A percentile compares a stretch with the other conserved stretches of the same genome.
These are phyloP conservation scores for Casaregolazyma lundiana DNA, from an alignment of 1,139 yeast species.

Conservation along the genomic window DNA sequence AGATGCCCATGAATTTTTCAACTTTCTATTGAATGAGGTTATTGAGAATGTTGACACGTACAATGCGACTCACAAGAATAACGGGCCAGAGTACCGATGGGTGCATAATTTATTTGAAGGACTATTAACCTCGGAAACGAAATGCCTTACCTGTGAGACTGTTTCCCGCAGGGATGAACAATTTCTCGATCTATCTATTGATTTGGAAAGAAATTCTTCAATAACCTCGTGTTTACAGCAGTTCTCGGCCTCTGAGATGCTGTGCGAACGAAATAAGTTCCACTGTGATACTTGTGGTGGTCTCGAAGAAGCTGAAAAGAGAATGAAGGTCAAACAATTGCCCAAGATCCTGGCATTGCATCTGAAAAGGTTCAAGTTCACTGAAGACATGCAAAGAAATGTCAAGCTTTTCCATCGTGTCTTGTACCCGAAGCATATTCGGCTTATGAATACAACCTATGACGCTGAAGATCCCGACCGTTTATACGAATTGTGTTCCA, in stretches of 20 bases:
- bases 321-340: constrained; percentile 73
- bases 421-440: constrained; percentile 67
- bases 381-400: constrained; percentile 75
- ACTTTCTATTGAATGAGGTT: constrained; percentile 75
- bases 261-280: constrained; percentile 84
- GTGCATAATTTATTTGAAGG: constrained; percentile 82
- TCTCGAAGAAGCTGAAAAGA: constrained; percentile 89
- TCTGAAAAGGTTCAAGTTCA: constrained; percentile 85
- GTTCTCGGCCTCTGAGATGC: constrained; percentile 80
- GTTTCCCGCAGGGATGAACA: constrained; percentile 78
- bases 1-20: constrained; percentile 95
- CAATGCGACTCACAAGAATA: constrained; percentile 12
- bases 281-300: constrained; percentile 89
- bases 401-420: constrained; percentile 85
- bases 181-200: constrained; percentile 82
- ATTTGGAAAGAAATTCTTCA: constrained; percentile 70
- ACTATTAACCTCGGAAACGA: constrained; percentile 75
- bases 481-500: constrained; percentile 75
- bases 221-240: constrained; percentile 71
- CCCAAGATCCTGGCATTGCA: constrained; percentile 82
- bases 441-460: constrained; percentile 72
- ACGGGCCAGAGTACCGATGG: constrained; percentile 38
- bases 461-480: constrained; percentile 47
- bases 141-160: constrained; percentile 88
- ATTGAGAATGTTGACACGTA: constrained; percentile 57